Base-by-base conservation (phyloP, 2,329 filamentous ascomycete genomes). In the Trichoderma koningii region DNA sequence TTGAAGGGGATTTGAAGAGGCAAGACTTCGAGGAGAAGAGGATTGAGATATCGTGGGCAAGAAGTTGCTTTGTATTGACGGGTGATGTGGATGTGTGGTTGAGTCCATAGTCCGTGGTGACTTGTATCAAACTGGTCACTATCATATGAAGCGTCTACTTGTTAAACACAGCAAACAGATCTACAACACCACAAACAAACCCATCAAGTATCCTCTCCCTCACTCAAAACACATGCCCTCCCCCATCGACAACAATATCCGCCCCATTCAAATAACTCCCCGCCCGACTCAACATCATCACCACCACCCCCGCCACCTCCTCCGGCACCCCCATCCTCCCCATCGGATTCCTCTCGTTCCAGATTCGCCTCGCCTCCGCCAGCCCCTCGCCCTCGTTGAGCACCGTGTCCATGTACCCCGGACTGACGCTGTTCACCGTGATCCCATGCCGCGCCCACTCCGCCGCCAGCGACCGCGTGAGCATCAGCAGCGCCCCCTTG, bases 351-450 rank as follows among this genome's bases (percentile, higher is more conserved):
- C 86, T 78, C 41, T 76, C 77, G 23, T 79, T 79, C 88, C 88
- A 91, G 2, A 82, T 79, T 34, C 77, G 76, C 65, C 84, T 78
- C 44, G 82, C 81, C 44, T 79, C 78, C 12, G 80, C 80, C 53
- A 91, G 73, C 0, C 84, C 85, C 7, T 83, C 81, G 0, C 88
- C 87, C 66, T 87, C 87, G 71, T 92, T 93, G 55, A 93, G 76
- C 14, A 91, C 84, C 0, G 89, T 92, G 70, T 91, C 89, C 86
- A 92, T 91, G 70, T 93, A 93, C 0, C 90, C 90, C 0, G 90
- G 90, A 45, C 83, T 87, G 51, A 93, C 81, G 19, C 81, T 85
- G 70, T 93, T 93, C 5, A 90, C 87, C 3, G 88, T 77, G 66
- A 93, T 90, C 0, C 90, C 90, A 72, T 88, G 83, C 1, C 79